Percentiles rank a stretch among this genome's conserved stretches.
Evolutionary conservation across 345 rosid species (phyloP).

Genomic region (Murraya koenigii): DNA sequence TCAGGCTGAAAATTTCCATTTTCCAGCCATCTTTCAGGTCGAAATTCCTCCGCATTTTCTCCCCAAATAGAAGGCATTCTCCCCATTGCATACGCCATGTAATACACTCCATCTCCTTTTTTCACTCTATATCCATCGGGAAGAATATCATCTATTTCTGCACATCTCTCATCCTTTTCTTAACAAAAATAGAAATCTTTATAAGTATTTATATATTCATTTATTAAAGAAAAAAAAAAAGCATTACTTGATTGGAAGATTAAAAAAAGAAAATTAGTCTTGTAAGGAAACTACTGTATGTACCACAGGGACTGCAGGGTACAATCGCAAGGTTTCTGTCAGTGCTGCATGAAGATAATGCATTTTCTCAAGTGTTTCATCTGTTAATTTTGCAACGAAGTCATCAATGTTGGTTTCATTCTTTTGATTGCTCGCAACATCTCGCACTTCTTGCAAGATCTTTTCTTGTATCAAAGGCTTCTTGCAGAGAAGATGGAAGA

Average conservation of each 20-base stretch:
- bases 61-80: conserved; percentile 83
- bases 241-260: neutral
- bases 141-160: conserved; percentile 60
- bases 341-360: conserved; percentile 80
- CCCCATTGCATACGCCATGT: conserved; percentile 73
- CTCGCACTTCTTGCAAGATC: conserved; percentile 48
- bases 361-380: conserved; percentile 49
- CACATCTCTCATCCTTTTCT: conserved; percentile 55
- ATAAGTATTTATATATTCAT: neutral
- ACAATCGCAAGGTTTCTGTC: conserved; percentile 72
- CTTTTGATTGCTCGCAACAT: conserved; percentile 29
- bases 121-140: conserved; percentile 63
- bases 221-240: neutral
- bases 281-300: conserved; percentile 11
- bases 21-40: conserved; percentile 77
- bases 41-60: conserved; percentile 59
- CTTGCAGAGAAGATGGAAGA: conserved; percentile 73
- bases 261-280: too few relatives aligned
- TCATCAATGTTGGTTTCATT: conserved; percentile 25
- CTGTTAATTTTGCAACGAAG: conserved; percentile 40
- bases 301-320: conserved; percentile 70
- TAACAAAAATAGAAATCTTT: neutral
- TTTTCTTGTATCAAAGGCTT: conserved; percentile 70
- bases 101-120: conserved; percentile 58
- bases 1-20: conserved; percentile 61